A percentile compares a stretch with the other conserved stretches of the same genome.
Evolutionary conservation across 371 early-diverging fungal genomes (phyloP).

Genomic region (Mucor circinelloides): DNA sequence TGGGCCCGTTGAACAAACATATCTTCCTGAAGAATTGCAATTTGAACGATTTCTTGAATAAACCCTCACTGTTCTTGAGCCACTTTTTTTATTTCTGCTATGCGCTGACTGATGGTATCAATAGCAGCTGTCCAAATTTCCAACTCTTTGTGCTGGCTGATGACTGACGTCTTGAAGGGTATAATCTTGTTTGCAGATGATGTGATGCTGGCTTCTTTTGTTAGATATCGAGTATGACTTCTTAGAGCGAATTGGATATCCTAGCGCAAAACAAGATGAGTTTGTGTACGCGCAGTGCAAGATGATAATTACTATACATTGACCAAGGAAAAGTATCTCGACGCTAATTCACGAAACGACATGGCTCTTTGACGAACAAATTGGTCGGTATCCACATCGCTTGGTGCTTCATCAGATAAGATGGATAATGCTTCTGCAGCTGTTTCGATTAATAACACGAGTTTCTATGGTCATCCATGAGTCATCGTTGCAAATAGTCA

Average conservation of each 20-base stretch:
- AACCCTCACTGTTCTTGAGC: conserved; percentile 9
- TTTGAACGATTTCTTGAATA: conserved; percentile 56
- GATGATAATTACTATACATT: conserved; percentile 28
- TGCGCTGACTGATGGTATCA: conserved; percentile 34
- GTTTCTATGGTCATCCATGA: conserved; percentile 38
- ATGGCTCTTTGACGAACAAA: conserved; percentile 28
- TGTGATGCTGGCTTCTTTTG: conserved; percentile 39
- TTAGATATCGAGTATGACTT: conserved; percentile 40
- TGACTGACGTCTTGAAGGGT: conserved; percentile 44
- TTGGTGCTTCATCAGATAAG: conserved; percentile 35
- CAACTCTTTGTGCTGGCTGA: conserved; percentile 42
- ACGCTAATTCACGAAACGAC: conserved; percentile 35
- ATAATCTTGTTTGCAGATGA: conserved; percentile 43
- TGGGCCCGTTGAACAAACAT: conserved; percentile 76
- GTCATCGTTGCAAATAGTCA: too few relatives aligned
- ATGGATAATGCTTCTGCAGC: conserved; percentile 44
- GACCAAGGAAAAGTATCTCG: conserved; percentile 44
- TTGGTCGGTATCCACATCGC: conserved; percentile 32
- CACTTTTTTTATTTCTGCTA: conserved; percentile 35
- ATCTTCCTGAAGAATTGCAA: conserved; percentile 71
- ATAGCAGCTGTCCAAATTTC: conserved; percentile 49
- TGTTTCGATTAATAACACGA: conserved; percentile 44
- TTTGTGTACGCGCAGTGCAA: neutral
- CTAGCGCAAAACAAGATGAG: conserved; percentile 10
- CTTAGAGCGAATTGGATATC: conserved; percentile 47